phyloP scores from a whole-genome alignment of 139 green algal species.

The Micromonas pusilla region DNA sequence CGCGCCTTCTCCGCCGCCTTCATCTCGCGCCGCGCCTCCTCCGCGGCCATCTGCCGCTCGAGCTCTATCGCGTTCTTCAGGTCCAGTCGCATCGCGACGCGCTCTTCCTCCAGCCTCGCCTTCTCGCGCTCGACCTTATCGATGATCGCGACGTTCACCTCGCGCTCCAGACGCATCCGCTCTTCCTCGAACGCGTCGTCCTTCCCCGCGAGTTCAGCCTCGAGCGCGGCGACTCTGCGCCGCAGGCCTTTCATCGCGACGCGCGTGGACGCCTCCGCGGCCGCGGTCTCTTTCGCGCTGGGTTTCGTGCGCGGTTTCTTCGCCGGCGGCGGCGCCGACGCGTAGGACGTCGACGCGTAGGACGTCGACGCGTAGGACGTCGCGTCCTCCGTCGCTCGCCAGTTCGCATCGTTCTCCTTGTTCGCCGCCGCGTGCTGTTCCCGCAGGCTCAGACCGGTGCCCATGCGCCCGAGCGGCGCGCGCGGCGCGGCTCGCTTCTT shows the following conservation, averaged over 20 bases:
- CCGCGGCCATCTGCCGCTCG: not conserved
- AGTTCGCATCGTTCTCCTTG: no score
- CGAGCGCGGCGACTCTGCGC: not conserved
- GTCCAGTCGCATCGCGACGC: not conserved
- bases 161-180: not conserved
- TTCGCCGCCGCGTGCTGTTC: no score
- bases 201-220: not conserved
- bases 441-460: no score
- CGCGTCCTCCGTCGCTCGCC: no score
- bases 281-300: no score
- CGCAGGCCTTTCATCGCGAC: not conserved
- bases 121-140: not conserved
- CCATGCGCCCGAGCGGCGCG: no score
- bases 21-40: not conserved
- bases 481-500: no score
- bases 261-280: not conserved
- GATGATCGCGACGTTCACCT: not conserved
- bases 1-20: no score
- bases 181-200: not conserved
- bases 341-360: no score
- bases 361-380: no score
- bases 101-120: not conserved
- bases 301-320: no score
- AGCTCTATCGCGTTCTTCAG: not conserved
- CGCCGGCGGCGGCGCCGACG: no score